Base-by-base conservation (phyloP, 768 basidiomycete genomes). In the Naganishia antarctica region DNA sequence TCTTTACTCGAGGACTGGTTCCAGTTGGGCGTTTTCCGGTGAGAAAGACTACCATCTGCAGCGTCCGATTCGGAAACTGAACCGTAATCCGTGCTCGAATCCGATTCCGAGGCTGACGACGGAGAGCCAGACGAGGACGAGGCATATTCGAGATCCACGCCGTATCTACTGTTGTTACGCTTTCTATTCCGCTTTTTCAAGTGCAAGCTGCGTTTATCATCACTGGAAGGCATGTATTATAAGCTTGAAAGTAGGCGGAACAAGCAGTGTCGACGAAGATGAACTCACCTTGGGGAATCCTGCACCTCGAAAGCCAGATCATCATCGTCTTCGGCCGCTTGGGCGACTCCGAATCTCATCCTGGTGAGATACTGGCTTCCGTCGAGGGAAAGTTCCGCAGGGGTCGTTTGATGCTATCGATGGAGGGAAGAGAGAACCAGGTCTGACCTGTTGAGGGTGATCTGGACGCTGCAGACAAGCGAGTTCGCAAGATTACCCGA, bases 231-330 rank as follows among this genome's bases (percentile, higher is more conserved):
- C 18, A n/a, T 31, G 32, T 11, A 4, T 13, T n/a, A 16, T 28
- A n/a, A 51, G 29, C 25, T 3, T 31, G 8, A 3, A 21, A n/a
- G 1, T 21, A 9, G 28, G 34, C 32, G 6, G 16, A 21, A 29
- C 13, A 5, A 31, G 3, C 3, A 34, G n/a, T n/a, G 32, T 28
- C 31, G 21, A 25, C 29, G 32, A 13, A n/a, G 15, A 25, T 7
- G 8, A 16, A 40, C 53, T 57, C 18, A 57, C 53, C 21, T n/a
- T 8, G 53, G 53, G 23, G 37, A 57, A 26, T 57, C 53, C 25
- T 57, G 53, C 53, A 57, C 53, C 31, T 57, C 53, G 15, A 40
- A 57, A 11, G 53, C 53, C 53, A 57, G 37, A 40, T 57, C 53
- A n/a, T 57, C 53, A 16, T 57, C 53, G 7, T 57, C 53, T 12